These are phyloP conservation scores for Coemansia sp. DNA, from an alignment of 192 early-diverging fungal genomes.

Conservation along the genomic window DNA sequence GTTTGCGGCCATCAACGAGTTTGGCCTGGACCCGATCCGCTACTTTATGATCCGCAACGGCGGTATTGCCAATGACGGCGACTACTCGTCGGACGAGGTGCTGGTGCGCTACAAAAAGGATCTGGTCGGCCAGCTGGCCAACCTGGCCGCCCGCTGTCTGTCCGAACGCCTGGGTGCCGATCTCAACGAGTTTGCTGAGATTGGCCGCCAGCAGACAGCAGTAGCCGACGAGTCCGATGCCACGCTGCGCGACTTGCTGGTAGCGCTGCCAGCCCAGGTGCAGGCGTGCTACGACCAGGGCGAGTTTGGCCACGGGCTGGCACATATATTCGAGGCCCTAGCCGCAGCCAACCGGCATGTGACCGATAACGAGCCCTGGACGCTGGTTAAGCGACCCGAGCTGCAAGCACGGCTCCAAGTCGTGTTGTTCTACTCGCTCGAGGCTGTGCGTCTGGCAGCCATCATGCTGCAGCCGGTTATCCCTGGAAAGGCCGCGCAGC, in stretches of 20 bases:
- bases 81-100: slow-evolving; percentile 69
- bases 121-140: slow-evolving; percentile 79
- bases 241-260: slow-evolving; percentile 9
- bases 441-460: slow-evolving; percentile 67
- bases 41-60: slow-evolving; percentile 92
- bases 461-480: slow-evolving; percentile 82
- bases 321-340: slow-evolving; percentile 61
- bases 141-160: slow-evolving; percentile 68
- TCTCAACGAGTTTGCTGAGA: slow-evolving; percentile 19
- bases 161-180: slow-evolving; percentile 39
- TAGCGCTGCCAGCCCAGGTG: slow-evolving; percentile 16
- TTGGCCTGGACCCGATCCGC: slow-evolving; percentile 82
- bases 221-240: not conserved
- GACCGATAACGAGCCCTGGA: slow-evolving; percentile 74
- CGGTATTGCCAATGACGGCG: slow-evolving; percentile 78
- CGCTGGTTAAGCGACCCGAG: slow-evolving; percentile 53
- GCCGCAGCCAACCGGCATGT: slow-evolving; percentile 71
- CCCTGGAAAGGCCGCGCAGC: slow-evolving; percentile 64
- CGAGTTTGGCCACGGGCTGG: slow-evolving; percentile 62
- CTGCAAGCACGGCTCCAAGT: slow-evolving; percentile 52
- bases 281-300: slow-evolving; percentile 51
- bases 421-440: slow-evolving; percentile 70
- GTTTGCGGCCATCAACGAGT: slow-evolving; percentile 59
- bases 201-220: slow-evolving; percentile 10
- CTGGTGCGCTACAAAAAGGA: slow-evolving; percentile 68